These are phyloP conservation scores for Barbarea vulgaris DNA, from an alignment of 345 rosid genomes.

Conservation along the genomic window DNA sequence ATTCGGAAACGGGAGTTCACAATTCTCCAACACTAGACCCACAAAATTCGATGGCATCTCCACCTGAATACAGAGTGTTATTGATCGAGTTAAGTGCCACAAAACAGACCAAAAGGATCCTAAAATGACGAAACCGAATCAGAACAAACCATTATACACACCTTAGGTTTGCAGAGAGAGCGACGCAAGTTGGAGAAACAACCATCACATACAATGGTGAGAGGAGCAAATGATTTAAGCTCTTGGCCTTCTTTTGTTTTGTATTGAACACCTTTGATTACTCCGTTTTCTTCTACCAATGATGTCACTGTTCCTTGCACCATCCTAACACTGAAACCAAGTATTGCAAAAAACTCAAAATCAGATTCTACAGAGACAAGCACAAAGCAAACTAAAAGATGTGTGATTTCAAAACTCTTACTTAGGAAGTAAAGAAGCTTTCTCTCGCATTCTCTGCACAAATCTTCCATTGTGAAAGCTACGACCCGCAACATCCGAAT, in stretches of 20 bases:
- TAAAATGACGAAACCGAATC: neutral
- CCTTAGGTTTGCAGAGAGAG: conserved; percentile 65
- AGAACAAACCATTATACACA: neutral
- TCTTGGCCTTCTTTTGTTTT: conserved; percentile 59
- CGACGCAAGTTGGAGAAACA: conserved; percentile 62
- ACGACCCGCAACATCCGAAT: conserved; percentile 52
- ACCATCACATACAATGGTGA: conserved; percentile 63
- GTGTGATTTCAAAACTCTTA: neutral
- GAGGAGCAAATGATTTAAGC: conserved; percentile 49
- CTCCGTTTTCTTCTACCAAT: conserved; percentile 54
- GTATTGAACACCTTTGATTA: conserved; percentile 54
- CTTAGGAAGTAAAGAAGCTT: conserved; percentile 54
- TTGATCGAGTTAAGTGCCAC: neutral
- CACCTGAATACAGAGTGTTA: conserved; percentile 44
- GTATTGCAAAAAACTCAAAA: neutral
- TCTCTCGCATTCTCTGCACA: conserved; percentile 58
- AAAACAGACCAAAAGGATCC: neutral
- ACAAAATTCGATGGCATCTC: conserved; percentile 57
- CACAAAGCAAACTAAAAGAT: neutral
- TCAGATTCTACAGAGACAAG: neutral
- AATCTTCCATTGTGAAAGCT: conserved; percentile 62
- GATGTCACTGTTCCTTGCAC: conserved; percentile 60
- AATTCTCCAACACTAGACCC: conserved; percentile 55
- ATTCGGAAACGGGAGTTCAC: conserved; percentile 51
- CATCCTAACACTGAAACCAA: conserved; percentile 43